A percentile compares a stretch with the other conserved stretches of the same genome.
These are phyloP conservation scores for Cystobasidium sp. DNA, from an alignment of 1,284 basidiomycete species.

Conservation along the genomic window DNA sequence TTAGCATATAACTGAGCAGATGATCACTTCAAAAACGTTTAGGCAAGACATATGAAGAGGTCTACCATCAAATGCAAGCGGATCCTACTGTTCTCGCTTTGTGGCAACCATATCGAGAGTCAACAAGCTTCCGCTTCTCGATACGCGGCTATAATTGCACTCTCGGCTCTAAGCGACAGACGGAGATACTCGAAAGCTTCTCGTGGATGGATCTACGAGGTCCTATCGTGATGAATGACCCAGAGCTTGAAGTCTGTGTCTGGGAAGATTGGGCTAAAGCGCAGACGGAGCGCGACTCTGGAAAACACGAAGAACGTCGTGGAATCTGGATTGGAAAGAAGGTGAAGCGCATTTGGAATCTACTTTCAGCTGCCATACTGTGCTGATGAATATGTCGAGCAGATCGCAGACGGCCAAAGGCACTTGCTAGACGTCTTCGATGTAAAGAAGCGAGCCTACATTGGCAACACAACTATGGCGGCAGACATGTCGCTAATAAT, in stretches of 20 bases:
- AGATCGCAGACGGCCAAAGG: constrained; percentile 52
- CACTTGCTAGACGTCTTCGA: constrained; percentile 60
- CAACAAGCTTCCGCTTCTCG: constrained; percentile 80
- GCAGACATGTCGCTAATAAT: constrained; percentile 91
- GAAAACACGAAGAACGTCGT: constrained; percentile 5
- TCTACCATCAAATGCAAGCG: constrained; percentile 62
- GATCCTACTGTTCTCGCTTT: constrained; percentile 62
- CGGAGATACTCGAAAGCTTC: constrained; percentile 65
- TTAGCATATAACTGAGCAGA: no score
- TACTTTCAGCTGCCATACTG: neutral
- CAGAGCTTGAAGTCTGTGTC: constrained; percentile 76
- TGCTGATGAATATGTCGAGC: neutral
- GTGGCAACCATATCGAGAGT: constrained; percentile 67
- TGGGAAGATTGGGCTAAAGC: constrained; percentile 81
- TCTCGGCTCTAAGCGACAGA: constrained; percentile 69
- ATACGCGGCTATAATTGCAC: constrained; percentile 77
- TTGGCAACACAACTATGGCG: constrained; percentile 98
- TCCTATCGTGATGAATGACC: constrained; percentile 78
- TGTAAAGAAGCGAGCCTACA: constrained; percentile 88
- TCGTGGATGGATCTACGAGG: constrained; percentile 83
- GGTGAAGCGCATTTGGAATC: neutral
- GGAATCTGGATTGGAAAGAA: constrained; percentile 44
- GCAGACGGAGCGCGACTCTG: constrained; percentile 13
- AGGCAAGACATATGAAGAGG: constrained; percentile 50
- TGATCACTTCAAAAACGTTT: constrained; percentile 9